phyloP scores from a whole-genome alignment of 1,139 yeast genomes.

The Candida sp. region DNA sequence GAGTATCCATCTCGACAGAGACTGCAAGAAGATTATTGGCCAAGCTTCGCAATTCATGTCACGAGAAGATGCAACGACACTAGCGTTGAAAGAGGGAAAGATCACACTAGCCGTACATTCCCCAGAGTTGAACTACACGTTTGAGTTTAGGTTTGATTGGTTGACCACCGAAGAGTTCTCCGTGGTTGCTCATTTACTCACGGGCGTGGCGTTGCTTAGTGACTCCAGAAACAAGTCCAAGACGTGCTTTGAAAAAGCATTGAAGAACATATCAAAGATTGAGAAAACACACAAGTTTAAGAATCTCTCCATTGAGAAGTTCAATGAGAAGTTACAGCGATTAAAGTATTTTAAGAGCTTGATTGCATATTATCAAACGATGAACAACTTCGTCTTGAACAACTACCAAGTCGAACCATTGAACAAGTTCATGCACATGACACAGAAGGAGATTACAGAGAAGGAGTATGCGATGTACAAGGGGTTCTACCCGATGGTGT shows the following conservation, averaged over 20 bases:
- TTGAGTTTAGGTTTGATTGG: conserved; percentile 33
- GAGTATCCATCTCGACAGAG: neutral
- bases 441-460: conserved; percentile 29
- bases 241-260: conserved; percentile 39
- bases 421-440: conserved; percentile 34
- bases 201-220: conserved; percentile 39
- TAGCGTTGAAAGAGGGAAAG: conserved; percentile 1
- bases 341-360: conserved; percentile 27
- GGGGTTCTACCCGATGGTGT: conserved; percentile 34
- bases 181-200: conserved; percentile 39
- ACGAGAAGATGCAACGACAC: neutral
- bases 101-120: neutral
- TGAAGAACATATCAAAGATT: conserved; percentile 22
- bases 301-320: conserved; percentile 2
- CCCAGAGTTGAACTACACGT: conserved; percentile 2
- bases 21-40: conserved; percentile 1
- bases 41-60: neutral
- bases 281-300: neutral
- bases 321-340: conserved; percentile 19
- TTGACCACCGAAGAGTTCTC: conserved; percentile 45
- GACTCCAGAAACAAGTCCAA: conserved; percentile 31
- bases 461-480: conserved; percentile 37
- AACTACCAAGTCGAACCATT: conserved; percentile 29
- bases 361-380: conserved; percentile 34
- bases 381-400: conserved; percentile 33